A percentile compares a stretch with the other conserved stretches of the same genome.
phyloP scores from a whole-genome alignment of 2,329 filamentous ascomycete genomes.

The Remersonia thermophila region DNA sequence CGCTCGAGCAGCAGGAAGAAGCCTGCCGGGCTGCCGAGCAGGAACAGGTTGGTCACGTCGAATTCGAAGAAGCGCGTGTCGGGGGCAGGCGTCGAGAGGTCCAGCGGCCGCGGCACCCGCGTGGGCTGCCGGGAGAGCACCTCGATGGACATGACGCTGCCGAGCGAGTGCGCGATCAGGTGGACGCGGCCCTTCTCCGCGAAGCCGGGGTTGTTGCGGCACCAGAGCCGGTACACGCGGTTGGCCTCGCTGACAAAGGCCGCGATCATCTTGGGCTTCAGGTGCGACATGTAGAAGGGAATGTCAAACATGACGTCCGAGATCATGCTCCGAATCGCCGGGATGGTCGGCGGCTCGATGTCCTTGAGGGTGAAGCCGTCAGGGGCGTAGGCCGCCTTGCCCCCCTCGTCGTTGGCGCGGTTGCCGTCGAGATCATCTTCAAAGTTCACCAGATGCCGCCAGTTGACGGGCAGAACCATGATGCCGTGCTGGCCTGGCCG shows the following conservation, averaged over 20 bases:
- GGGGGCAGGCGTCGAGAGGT: slow-evolving; percentile 28
- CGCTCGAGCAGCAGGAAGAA: slow-evolving; percentile 86
- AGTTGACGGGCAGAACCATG: slow-evolving; percentile 91
- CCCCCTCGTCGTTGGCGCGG: slow-evolving; percentile 31
- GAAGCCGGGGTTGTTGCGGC: slow-evolving; percentile 82
- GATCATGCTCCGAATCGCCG: slow-evolving; percentile 84
- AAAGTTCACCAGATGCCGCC: slow-evolving; percentile 78
- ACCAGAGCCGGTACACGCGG: slow-evolving; percentile 91
- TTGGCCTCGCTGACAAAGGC: slow-evolving; percentile 87
- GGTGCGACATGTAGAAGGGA: slow-evolving; percentile 92
- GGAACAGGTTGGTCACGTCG: slow-evolving; percentile 77
- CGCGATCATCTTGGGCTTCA: slow-evolving; percentile 88
- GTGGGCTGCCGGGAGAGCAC: slow-evolving; percentile 85
- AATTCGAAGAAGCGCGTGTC: slow-evolving; percentile 68
- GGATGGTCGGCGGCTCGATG: slow-evolving; percentile 83
- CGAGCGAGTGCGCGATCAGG: slow-evolving; percentile 83
- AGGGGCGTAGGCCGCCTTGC: slow-evolving; percentile 39
- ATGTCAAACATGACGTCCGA: slow-evolving; percentile 98
- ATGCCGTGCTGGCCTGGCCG: slow-evolving; percentile 72
- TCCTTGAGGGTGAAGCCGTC: slow-evolving; percentile 61
- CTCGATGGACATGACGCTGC: slow-evolving; percentile 88
- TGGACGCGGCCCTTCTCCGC: slow-evolving; percentile 72
- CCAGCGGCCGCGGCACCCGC: slow-evolving; percentile 37
- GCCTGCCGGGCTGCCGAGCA: slow-evolving; percentile 78
- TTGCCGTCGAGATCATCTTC: slow-evolving; percentile 52